Evolutionary conservation across 2,329 filamentous ascomycete genomes (phyloP), one percentile per base, ranked within the genome.

Genomic region (Ilyonectria mors-panacis): DNA sequence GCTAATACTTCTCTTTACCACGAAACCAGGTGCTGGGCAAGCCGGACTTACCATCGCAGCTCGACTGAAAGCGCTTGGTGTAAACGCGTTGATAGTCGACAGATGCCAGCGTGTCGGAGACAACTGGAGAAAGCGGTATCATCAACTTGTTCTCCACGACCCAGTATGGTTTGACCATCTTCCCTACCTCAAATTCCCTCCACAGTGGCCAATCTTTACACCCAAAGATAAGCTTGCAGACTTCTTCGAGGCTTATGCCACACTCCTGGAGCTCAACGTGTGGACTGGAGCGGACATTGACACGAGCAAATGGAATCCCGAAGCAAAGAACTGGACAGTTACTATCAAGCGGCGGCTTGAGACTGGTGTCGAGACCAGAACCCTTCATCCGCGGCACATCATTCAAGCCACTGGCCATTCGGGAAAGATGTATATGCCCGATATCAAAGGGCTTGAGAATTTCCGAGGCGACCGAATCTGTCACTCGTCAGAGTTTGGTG

Each of bases 221-320:
- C 90, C 91, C 5, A 93, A 93, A 74, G 91, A 93, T 77, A 93
- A 93, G 74, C 81, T 93, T 0, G 91, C 85, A 1, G 89, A 92
- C 48, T 93, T 89, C 79, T 89, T 93, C 66, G 90, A 92, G 70
- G 81, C 86, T 0, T 93, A 93, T 70, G 91, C 86, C 1, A 85
- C 82, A 6, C 78, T 89, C 0, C 82, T 93, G n/a, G 91, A 93
- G 71, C 84, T 93, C 44, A 91, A 93, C 67, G 85, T 92, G 28
- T 93, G 91, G 91, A 87, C 83, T 0, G 80, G 78, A 10, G 88
- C 89, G 0, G 84, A 80, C 1, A 70, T 92, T 0, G 77, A 75
- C 1, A 78, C 81, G 0, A 81, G 86, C 0, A 79, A 80, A 2
- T 92, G 86, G 82, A 83, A 88, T 26, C 85, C 88, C 0, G 70